Evolutionary conservation across 2,329 filamentous ascomycete genomes (phyloP), one percentile per base, ranked within the genome.

Genomic region (Pestalotiopsis sp.): DNA sequence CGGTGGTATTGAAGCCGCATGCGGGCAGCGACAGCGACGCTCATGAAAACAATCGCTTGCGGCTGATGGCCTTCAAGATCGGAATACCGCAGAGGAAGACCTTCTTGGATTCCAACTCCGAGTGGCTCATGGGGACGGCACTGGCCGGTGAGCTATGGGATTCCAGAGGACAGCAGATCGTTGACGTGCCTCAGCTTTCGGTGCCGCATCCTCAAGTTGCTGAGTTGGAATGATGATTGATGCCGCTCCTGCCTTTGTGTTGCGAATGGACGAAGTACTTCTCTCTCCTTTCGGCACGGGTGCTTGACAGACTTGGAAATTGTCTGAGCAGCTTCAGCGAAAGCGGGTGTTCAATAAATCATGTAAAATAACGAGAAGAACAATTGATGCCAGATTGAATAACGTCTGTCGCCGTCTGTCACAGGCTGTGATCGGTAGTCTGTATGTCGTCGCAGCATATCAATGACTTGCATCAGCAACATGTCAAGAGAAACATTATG

Each of bases 41-140:
- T 13, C 12, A 59, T 14, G 57, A 59, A 14, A 20, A 52, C 11
- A 20, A 60, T 41, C 41, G 52, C n/a, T 4, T 66, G 45, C 14
- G 27, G 13, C 64, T 66, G 14, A 25, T 66, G 64, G 36, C 64
- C 9, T 60, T 38, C 20, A 59, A 60, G 25, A 66, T 66, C 3
- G 52, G 23, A 17, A 45, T 66, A 23, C 64, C 64, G 6, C 13
- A 39, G 52, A 59, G 52, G 36, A 66, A 49, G 56, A 66, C 58
- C 20, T 66, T 66, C 36, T 31, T 66, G 39, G 64, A 66, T 56
- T 66, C 64, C 11, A 59, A 60, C 36, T 66, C 64, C 13, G 56
- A 66, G 27, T 66, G 64, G 64, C 31, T 66, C 25, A 60, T 66
- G 56, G 56, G 64, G 14, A 66, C 56, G 20, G 64, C 64, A 2